These are phyloP conservation scores for Isochrysis galbana DNA, from an alignment of 78 protist species.

Conservation along the genomic window DNA sequence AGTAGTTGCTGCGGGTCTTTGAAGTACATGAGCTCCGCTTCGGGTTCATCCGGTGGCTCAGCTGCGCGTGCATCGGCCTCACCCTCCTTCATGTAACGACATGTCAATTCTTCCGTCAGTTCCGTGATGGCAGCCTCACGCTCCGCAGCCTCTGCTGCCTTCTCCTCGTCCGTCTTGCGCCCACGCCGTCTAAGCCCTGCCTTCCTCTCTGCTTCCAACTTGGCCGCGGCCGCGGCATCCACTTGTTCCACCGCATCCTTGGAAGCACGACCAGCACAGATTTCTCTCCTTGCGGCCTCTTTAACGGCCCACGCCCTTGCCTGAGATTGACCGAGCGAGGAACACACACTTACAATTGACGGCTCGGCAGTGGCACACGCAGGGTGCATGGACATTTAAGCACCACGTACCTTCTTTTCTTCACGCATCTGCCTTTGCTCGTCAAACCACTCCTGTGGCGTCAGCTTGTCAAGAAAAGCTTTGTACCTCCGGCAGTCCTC, in stretches of 20 bases:
- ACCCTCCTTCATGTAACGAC: not conserved
- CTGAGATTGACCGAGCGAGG: too few relatives aligned
- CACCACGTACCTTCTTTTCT: too few relatives aligned
- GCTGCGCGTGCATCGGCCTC: not conserved
- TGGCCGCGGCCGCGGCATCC: not conserved
- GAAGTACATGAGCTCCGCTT: slow-evolving; percentile 56
- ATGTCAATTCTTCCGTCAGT: not conserved
- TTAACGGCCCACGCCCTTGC: not conserved
- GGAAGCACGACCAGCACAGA: not conserved
- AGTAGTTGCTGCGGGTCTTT: slow-evolving; percentile 68
- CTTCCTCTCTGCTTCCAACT: not conserved
- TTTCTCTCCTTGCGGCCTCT: not conserved
- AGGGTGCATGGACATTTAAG: too few relatives aligned
- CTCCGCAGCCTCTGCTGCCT: not conserved
- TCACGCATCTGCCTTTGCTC: not conserved
- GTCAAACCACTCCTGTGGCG: slow-evolving; percentile 46
- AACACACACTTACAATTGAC: too few relatives aligned
- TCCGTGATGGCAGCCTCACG: not conserved
- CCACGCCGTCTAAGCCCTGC: not conserved
- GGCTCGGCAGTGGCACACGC: too few relatives aligned
- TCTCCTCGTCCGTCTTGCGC: not conserved
- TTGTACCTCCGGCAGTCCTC: slow-evolving; percentile 61
- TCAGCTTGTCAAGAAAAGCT: slow-evolving; percentile 56
- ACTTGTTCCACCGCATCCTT: not conserved
- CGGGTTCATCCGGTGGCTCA: not conserved